phyloP scores from a whole-genome alignment of 257 asterid species.

The Ocimum tenuiflorum region DNA sequence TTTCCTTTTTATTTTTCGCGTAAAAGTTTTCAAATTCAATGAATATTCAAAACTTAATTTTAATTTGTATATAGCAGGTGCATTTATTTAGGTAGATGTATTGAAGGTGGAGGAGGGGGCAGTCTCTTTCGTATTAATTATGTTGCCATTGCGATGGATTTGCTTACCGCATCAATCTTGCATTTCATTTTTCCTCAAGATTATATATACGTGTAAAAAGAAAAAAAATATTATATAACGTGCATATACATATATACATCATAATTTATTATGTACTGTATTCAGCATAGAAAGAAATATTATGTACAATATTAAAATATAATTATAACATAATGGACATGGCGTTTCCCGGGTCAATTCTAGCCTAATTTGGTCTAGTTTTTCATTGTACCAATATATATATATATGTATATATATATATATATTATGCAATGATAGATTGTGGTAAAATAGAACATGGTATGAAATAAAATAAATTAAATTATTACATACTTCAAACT shows the following conservation, averaged over 20 bases:
- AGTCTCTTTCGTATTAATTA: constrained; percentile 42
- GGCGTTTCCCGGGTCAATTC: too few relatives aligned
- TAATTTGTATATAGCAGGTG: constrained; percentile 13
- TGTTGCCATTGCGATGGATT: constrained; percentile 23
- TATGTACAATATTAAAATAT: too few relatives aligned
- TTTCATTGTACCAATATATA: too few relatives aligned
- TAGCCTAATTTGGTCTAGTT: too few relatives aligned
- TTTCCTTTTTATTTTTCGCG: neutral
- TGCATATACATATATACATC: too few relatives aligned
- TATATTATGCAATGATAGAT: neutral
- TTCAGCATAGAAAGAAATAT: too few relatives aligned
- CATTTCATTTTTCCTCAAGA: neutral
- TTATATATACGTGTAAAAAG: neutral
- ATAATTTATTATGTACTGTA: too few relatives aligned
- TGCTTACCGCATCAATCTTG: neutral
- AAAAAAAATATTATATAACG: neutral
- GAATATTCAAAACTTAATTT: neutral
- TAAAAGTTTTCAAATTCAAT: neutral
- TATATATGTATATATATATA: too few relatives aligned
- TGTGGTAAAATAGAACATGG: neutral
- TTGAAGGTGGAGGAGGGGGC: constrained; percentile 32
- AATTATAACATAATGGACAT: too few relatives aligned
- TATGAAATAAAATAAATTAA: neutral
- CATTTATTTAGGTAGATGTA: constrained; percentile 39
- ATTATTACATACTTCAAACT: neutral